These are phyloP conservation scores for Globisporangium takayamanum DNA, from an alignment of 352 stramenopile species.

Conservation along the genomic window DNA sequence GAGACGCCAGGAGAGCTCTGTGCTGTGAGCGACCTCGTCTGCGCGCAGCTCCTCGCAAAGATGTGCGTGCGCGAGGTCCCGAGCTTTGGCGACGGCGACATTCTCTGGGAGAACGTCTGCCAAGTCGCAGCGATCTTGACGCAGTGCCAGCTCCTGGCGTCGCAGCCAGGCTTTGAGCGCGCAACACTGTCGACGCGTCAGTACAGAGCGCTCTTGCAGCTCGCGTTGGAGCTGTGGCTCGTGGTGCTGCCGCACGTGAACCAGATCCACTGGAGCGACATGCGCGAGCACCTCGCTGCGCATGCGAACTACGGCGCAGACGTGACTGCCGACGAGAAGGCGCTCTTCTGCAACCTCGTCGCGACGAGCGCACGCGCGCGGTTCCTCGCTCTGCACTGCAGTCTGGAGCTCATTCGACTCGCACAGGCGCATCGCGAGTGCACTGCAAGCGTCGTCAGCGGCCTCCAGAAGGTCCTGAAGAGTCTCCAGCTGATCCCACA, in stretches of 20 bases:
- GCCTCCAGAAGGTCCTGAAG: constrained; percentile 26
- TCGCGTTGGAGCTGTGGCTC: constrained; percentile 60
- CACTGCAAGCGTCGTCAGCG: constrained; percentile 15
- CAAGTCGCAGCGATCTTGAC: constrained; percentile 64
- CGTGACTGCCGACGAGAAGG: constrained; percentile 41
- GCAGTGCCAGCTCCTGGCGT: constrained; percentile 25
- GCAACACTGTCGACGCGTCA: constrained; percentile 31
- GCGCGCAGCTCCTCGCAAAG: constrained; percentile 33
- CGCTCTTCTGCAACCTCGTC: constrained; percentile 55
- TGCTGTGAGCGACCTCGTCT: constrained; percentile 30
- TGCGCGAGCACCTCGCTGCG: constrained; percentile 35
- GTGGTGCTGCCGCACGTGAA: constrained; percentile 45
- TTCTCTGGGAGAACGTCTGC: constrained; percentile 73
- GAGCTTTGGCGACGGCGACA: constrained; percentile 21
- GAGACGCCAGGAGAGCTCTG: constrained; percentile 36
- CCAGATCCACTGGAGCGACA: constrained; percentile 52
- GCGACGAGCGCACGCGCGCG: constrained; percentile 25
- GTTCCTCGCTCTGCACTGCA: constrained; percentile 38
- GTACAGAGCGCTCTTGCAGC: constrained; percentile 29
- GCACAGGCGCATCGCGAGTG: constrained; percentile 25
- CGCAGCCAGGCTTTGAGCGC: constrained; percentile 18
- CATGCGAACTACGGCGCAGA: constrained; percentile 45
- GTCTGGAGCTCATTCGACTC: constrained; percentile 24
- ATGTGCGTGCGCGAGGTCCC: constrained; percentile 16
- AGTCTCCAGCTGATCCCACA: constrained; percentile 23